A percentile compares a stretch with the other conserved stretches of the same genome.
These are phyloP conservation scores for Fonsecaea monophora DNA, from an alignment of 2,329 filamentous ascomycete genomes.

Conservation along the genomic window DNA sequence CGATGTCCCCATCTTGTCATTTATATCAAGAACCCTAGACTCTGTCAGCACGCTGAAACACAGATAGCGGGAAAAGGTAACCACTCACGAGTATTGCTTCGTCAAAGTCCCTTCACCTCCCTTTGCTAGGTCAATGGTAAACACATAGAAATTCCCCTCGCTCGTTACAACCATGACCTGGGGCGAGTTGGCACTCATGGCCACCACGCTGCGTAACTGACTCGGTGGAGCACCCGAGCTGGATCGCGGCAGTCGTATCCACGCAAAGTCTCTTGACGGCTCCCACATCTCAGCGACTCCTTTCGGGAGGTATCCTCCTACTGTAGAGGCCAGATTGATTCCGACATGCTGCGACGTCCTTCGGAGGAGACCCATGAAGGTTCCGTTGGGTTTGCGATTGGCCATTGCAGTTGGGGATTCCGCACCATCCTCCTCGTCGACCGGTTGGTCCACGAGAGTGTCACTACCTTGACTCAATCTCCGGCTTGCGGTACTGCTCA, in stretches of 20 bases:
- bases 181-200: constrained; percentile 91
- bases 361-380: constrained; percentile 88
- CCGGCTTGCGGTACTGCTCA: constrained; percentile 27
- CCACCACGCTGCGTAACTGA: constrained; percentile 87
- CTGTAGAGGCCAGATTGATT: constrained; percentile 83
- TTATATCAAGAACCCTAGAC: constrained; percentile 19
- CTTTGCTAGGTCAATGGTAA: constrained; percentile 91
- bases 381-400: constrained; percentile 67
- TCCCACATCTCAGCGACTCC: constrained; percentile 99
- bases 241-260: constrained; percentile 84
- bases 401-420: constrained; percentile 45
- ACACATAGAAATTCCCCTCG: constrained; percentile 93
- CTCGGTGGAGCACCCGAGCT: constrained; percentile 50
- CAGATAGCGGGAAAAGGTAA: not conserved
- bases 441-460: constrained; percentile 48
- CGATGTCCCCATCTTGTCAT: constrained; percentile 20
- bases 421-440: constrained; percentile 43
- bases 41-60: not conserved
- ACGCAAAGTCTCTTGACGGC: constrained; percentile 91
- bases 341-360: constrained; percentile 94
- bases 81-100: constrained; percentile 90
- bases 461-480: constrained; percentile 41
- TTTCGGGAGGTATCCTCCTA: constrained; percentile 89
- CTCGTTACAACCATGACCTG: constrained; percentile 98
- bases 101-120: constrained; percentile 91